phyloP scores from a whole-genome alignment of 2,329 filamentous ascomycete species.

The Trichoderma harzianum region DNA sequence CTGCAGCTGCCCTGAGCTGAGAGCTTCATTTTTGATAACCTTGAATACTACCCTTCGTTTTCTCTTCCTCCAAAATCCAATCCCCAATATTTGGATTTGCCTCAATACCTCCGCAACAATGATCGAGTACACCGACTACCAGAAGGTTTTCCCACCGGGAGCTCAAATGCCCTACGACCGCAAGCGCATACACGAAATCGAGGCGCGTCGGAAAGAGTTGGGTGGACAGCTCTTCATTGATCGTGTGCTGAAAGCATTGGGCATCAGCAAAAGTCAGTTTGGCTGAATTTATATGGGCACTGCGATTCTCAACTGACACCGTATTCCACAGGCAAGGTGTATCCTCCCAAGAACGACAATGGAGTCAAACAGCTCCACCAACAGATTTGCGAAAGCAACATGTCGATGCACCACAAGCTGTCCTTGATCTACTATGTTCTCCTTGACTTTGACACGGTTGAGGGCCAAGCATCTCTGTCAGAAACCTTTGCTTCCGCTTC shows the following conservation, averaged over 20 bases:
- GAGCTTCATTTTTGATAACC: not conserved
- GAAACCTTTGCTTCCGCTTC: constrained; percentile 58
- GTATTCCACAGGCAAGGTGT: constrained; percentile 51
- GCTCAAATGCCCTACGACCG: constrained; percentile 61
- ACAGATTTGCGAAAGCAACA: constrained; percentile 61
- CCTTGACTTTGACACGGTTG: constrained; percentile 63
- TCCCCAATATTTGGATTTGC: not conserved
- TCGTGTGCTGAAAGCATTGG: constrained; percentile 64
- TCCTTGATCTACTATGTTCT: constrained; percentile 82
- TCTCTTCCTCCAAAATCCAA: not conserved
- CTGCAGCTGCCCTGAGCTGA: not conserved
- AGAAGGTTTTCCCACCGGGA: constrained; percentile 63
- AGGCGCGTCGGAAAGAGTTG: constrained; percentile 62
- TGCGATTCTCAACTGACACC: not conserved
- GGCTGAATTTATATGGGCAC: not conserved
- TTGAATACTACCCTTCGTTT: not conserved
- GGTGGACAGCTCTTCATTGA: constrained; percentile 76
- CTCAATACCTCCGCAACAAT: constrained; percentile 35
- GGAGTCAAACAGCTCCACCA: constrained; percentile 67
- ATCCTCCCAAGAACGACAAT: constrained; percentile 69
- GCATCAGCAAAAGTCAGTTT: constrained; percentile 62
- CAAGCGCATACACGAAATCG: constrained; percentile 59
- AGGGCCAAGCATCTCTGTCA: constrained; percentile 49
- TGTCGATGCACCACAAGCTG: constrained; percentile 73
- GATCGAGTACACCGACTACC: constrained; percentile 64